Conservation (phyloP, 768 basidiomycete species). For the Trametes elegans region DNA sequence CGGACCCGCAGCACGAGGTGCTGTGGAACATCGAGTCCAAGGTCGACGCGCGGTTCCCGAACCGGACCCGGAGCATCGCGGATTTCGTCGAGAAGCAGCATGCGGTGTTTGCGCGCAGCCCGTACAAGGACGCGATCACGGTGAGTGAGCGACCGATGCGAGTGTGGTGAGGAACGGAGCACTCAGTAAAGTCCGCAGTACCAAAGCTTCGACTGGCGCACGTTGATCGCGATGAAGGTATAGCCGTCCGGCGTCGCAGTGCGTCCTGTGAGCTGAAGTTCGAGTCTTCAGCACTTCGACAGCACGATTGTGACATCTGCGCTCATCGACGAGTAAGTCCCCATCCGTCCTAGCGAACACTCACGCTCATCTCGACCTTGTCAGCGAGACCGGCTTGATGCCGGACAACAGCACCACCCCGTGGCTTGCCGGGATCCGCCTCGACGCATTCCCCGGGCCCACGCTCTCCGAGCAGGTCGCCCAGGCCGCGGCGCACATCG, state of each 20-base stretch:
- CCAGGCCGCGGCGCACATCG: slow-evolving; percentile 64
- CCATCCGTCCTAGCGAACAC: background rate
- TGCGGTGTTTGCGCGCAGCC: slow-evolving; percentile 52
- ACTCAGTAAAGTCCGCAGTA: slow-evolving; percentile 56
- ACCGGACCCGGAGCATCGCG: slow-evolving; percentile 50
- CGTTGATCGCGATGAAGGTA: slow-evolving; percentile 70
- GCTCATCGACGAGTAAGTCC: slow-evolving; percentile 59
- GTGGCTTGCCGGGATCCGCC: slow-evolving; percentile 68
- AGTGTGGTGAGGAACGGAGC: too few relatives aligned
- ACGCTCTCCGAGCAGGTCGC: slow-evolving; percentile 58
- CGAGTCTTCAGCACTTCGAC: slow-evolving; percentile 44
- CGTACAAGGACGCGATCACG: slow-evolving; percentile 63
- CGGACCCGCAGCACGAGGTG: slow-evolving; percentile 59
- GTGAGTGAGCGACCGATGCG: slow-evolving; percentile 48
- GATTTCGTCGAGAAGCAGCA: slow-evolving; percentile 66
- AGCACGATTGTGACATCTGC: slow-evolving; percentile 58
- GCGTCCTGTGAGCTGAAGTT: background rate
- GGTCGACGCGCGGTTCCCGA: slow-evolving; percentile 53
- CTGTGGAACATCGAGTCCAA: slow-evolving; percentile 82
- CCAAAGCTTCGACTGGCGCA: slow-evolving; percentile 84
- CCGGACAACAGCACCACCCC: slow-evolving; percentile 47
- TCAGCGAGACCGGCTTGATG: slow-evolving; percentile 40
- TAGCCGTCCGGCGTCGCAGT: background rate
- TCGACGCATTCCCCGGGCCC: slow-evolving; percentile 62
- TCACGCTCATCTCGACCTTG: background rate